Evolutionary conservation across 495 filamentous ascomycete species (phyloP).

Genomic region (Aspergillus indologenus): DNA sequence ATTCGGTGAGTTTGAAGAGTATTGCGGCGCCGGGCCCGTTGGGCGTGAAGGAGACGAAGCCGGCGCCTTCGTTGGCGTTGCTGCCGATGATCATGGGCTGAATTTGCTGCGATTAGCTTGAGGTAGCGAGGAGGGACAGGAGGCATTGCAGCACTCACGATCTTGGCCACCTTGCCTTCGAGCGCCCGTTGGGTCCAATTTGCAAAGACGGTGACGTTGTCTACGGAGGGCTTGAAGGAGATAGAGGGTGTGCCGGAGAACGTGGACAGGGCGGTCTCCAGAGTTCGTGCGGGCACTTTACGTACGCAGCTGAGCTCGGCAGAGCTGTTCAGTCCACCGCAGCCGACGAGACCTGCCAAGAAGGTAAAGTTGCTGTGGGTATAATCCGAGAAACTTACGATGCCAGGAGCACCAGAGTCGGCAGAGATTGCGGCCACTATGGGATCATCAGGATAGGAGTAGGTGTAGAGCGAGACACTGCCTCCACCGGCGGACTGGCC

Average conservation of each 20-base stretch:
- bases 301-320: constrained; percentile 15
- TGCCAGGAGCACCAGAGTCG: constrained; percentile 14
- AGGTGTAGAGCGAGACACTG: constrained; percentile 28
- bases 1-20: constrained; percentile 4
- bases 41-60: constrained; percentile 19
- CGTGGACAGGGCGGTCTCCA: constrained; percentile 9
- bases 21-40: constrained; percentile 8
- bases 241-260: constrained; percentile 15
- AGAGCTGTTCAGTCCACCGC: constrained; percentile 8
- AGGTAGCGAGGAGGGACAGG: neutral
- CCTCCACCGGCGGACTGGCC: constrained; percentile 33
- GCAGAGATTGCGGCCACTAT: constrained; percentile 17
- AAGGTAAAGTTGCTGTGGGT: constrained; percentile 20
- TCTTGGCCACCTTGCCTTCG: constrained; percentile 17
- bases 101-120: neutral
- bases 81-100: constrained; percentile 18
- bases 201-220: constrained; percentile 14
- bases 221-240: constrained; percentile 18
- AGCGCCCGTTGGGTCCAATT: constrained; percentile 16
- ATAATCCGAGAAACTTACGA: constrained; percentile 5
- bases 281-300: constrained; percentile 10
- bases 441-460: constrained; percentile 18
- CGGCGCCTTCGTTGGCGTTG: constrained; percentile 21
- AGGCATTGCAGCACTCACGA: constrained; percentile 9
- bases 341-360: constrained; percentile 15